These are phyloP conservation scores for Lasiosphaeria ovina DNA, from an alignment of 495 filamentous ascomycete genomes.

Conservation along the genomic window DNA sequence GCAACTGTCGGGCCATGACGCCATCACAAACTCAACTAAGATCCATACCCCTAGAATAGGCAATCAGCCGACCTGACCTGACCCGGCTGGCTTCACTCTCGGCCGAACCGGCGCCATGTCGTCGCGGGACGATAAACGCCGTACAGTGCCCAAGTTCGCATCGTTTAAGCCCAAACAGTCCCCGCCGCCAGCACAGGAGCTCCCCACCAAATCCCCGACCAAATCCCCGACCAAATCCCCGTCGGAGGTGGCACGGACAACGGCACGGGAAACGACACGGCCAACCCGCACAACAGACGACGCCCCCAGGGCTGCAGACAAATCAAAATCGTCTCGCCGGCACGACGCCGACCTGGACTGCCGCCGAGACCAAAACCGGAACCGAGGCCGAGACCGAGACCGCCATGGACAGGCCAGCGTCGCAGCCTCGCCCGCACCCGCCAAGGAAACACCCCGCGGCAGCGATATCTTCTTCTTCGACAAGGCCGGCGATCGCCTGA, in stretches of 20 bases:
- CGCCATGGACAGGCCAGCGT: constrained; percentile 3
- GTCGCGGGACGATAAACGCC: constrained; percentile 31
- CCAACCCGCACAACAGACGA: neutral
- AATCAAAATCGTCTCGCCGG: neutral
- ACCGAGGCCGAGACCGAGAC: neutral
- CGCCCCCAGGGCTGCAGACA: neutral
- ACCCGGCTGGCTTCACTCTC: neutral
- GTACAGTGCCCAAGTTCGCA: constrained; percentile 60
- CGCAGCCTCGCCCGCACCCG: neutral
- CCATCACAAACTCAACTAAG: no score
- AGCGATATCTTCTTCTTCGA: constrained; percentile 35
- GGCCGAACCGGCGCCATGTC: constrained; percentile 21
- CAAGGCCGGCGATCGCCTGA: constrained; percentile 44
- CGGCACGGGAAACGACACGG: neutral
- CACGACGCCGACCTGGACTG: constrained; percentile 1
- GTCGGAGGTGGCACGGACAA: constrained; percentile 5
- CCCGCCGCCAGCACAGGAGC: constrained; percentile 9
- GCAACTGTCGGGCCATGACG: no score
- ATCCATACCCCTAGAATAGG: no score
- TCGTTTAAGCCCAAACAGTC: constrained; percentile 61
- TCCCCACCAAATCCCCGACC: neutral
- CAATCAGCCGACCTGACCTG: neutral
- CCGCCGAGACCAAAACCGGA: neutral
- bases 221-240: neutral
- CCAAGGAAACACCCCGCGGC: neutral